These are phyloP conservation scores for Neostapfia colusana DNA, from an alignment of 176 grass and related monocot genomes.

Conservation along the genomic window DNA sequence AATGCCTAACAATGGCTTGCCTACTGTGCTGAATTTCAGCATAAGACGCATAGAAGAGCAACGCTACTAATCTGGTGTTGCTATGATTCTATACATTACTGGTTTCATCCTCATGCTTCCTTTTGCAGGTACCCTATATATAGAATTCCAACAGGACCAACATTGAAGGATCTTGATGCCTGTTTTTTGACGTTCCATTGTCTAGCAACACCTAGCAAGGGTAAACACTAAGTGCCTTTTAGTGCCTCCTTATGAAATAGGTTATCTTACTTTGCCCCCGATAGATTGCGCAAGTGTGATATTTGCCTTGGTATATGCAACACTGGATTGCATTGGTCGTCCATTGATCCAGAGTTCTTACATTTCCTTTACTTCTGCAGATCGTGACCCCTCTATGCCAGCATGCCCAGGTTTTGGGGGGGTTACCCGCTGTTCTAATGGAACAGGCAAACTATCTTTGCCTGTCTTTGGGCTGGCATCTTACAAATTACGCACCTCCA, in stretches of 20 bases:
- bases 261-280: neutral
- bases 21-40: constrained; percentile 58
- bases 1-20: constrained; percentile 62
- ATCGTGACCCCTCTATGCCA: constrained; percentile 32
- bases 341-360: neutral
- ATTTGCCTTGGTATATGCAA: constrained; percentile 1
- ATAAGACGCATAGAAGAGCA: constrained; percentile 67
- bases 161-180: constrained; percentile 91
- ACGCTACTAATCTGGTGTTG: constrained; percentile 46
- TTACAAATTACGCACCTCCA: constrained; percentile 68
- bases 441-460: constrained; percentile 49
- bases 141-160: constrained; percentile 95
- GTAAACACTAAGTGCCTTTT: constrained; percentile 51
- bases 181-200: constrained; percentile 98
- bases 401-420: constrained; percentile 43
- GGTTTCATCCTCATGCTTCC: constrained; percentile 64
- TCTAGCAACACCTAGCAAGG: constrained; percentile 72
- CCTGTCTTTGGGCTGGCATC: constrained; percentile 73
- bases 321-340: neutral
- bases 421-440: constrained; percentile 20
- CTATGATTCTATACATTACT: constrained; percentile 55
- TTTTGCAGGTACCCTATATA: constrained; percentile 99
- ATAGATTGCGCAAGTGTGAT: neutral
- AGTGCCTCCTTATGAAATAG: neutral
- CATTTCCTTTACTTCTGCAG: constrained; percentile 32